Conservation (phyloP, 345 rosid species). For the Citrus trifoliata region DNA sequence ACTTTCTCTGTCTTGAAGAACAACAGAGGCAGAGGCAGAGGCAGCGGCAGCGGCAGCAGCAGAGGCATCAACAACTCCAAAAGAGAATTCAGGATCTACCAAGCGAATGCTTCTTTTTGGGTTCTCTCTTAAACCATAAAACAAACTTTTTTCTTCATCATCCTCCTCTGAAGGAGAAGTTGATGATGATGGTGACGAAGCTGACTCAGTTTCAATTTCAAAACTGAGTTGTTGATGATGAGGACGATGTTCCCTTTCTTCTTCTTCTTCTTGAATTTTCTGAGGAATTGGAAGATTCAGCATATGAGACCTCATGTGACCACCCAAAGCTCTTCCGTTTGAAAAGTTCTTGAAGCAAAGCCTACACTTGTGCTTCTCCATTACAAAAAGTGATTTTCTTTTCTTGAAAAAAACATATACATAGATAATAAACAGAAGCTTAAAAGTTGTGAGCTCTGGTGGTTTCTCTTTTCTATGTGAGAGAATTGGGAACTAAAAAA, state of each 20-base stretch:
- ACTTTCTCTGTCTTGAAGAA: conserved; percentile 70
- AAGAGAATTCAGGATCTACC: conserved; percentile 63
- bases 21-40: conserved; percentile 46
- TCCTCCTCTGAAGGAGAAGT: conserved; percentile 34
- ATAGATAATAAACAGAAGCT: conserved; percentile 12
- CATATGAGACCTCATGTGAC: conserved; percentile 88
- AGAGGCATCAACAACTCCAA: conserved; percentile 26
- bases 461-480: conserved; percentile 9
- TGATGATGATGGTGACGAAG: conserved; percentile 33
- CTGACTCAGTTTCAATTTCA: conserved; percentile 38
- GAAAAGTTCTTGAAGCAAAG: conserved; percentile 60
- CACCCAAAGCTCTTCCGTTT: conserved; percentile 79
- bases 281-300: conserved; percentile 43
- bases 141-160: conserved; percentile 26
- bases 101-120: conserved; percentile 49
- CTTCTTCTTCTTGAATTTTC: conserved; percentile 20
- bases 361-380: conserved; percentile 77
- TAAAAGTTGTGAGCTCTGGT: conserved; percentile 12
- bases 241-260: not conserved
- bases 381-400: conserved; percentile 8
- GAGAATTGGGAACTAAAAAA: conserved; percentile 37
- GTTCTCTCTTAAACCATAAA: conserved; percentile 51
- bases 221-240: conserved; percentile 34
- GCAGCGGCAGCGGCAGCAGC: conserved; percentile 25
- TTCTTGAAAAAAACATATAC: not conserved